These are phyloP conservation scores for Raphidocelis subcapitata DNA, from an alignment of 139 green algal genomes.

Conservation along the genomic window DNA sequence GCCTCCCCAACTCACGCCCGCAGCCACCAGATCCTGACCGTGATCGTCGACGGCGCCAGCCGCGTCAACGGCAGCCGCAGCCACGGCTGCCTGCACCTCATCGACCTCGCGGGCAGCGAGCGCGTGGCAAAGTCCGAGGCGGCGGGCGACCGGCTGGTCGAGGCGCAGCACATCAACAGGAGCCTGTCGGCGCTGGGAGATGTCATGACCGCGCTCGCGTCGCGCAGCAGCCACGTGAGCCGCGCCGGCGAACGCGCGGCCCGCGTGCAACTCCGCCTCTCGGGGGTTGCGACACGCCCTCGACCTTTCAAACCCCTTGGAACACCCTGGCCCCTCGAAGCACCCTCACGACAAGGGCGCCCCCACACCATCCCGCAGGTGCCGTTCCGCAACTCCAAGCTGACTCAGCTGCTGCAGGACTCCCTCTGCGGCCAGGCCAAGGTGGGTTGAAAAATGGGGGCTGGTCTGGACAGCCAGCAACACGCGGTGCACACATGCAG, in stretches of 20 bases:
- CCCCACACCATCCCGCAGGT: not conserved
- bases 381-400: slow-evolving; percentile 90
- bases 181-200: slow-evolving; percentile 72
- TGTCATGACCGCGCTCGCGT: slow-evolving; percentile 81
- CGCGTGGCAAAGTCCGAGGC: slow-evolving; percentile 73
- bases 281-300: too few relatives aligned
- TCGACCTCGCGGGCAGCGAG: slow-evolving; percentile 85
- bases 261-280: too few relatives aligned
- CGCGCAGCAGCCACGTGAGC: slow-evolving; percentile 3
- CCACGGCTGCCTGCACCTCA: slow-evolving; percentile 71
- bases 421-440: slow-evolving; percentile 77
- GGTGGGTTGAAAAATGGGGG: not conserved
- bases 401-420: slow-evolving; percentile 90
- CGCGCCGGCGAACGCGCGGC: too few relatives aligned
- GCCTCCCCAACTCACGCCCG: too few relatives aligned
- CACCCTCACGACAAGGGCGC: too few relatives aligned
- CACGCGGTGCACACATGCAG: too few relatives aligned
- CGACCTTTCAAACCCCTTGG: too few relatives aligned
- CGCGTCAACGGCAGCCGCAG: slow-evolving; percentile 39
- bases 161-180: slow-evolving; percentile 89
- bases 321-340: too few relatives aligned
- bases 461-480: too few relatives aligned
- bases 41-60: slow-evolving; percentile 65
- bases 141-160: slow-evolving; percentile 72
- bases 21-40: slow-evolving; percentile 62